Conservation (phyloP, 352 stramenopile genomes). For the Globisporangium nagaii region DNA sequence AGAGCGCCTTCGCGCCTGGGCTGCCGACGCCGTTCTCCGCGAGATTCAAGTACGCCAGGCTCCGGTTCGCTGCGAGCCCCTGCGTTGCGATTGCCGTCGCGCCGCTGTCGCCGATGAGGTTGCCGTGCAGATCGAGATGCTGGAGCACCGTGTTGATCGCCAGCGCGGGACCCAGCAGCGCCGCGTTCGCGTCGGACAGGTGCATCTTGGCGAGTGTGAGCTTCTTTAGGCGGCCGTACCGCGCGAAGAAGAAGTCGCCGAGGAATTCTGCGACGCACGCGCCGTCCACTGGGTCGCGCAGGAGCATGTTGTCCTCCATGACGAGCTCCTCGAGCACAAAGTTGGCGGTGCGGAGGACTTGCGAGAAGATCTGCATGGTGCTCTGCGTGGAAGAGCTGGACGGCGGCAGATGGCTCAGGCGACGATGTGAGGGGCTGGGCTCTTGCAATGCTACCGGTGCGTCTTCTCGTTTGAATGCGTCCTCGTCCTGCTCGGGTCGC, state of each 20-base stretch:
- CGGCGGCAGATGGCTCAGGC: neutral
- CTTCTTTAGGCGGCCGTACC: constrained; percentile 48
- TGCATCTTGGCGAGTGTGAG: constrained; percentile 37
- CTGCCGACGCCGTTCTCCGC: constrained; percentile 57
- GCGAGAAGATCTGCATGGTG: constrained; percentile 28
- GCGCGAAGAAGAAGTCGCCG: constrained; percentile 72
- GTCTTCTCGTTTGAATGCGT: neutral
- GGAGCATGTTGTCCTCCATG: constrained; percentile 46
- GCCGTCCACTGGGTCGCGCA: constrained; percentile 21
- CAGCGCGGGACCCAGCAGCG: constrained; percentile 34
- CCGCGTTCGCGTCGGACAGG: constrained; percentile 32
- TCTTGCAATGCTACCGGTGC: too few species aligned
- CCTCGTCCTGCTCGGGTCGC: constrained; percentile 10
- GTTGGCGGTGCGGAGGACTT: constrained; percentile 38
- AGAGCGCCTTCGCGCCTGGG: constrained; percentile 38
- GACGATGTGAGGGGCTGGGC: neutral
- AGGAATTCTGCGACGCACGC: constrained; percentile 32
- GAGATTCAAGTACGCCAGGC: constrained; percentile 49
- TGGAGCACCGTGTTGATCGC: constrained; percentile 53
- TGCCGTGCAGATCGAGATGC: constrained; percentile 55
- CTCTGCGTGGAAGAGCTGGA: constrained; percentile 1
- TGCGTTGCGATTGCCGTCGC: constrained; percentile 29
- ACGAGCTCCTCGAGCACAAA: constrained; percentile 62
- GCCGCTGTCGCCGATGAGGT: constrained; percentile 36
- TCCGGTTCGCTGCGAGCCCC: constrained; percentile 35